Base-by-base conservation (phyloP, 495 filamentous ascomycete species). In the Stereocaulon alpinum region DNA sequence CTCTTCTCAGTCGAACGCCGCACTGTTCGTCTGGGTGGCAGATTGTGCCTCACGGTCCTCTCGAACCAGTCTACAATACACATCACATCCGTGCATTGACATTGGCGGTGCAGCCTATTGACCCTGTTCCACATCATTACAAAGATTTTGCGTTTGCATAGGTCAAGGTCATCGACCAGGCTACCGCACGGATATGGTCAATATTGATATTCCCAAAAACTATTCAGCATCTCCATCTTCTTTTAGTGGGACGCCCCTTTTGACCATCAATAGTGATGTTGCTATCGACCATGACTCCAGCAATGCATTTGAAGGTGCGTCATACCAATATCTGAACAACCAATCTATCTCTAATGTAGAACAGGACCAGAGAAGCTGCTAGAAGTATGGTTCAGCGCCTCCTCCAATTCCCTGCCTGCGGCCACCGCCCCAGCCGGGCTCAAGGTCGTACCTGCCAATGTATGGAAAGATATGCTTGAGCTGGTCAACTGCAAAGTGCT, bases 401-500 rank as follows among this genome's bases (percentile, higher is more conserved):
- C 86, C 65, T 76, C 91, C 22, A 76, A 78, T 62, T 57, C 84
- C 53, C 82, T 95, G 12, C 87, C 93, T 1, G 77, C 80, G 3
- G 77, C 80, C 40, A 82, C 84, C 24, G 81, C 80, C 56, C 85
- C 86, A 18, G 75, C 80, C 65, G 94, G 94, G 34, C 73, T 99
- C 67, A 99, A 97, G 76, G 83, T 82, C 7, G 91, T 99, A 32
- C 74, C 84, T 17, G 77, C 82, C 34, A 86, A 92, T 30, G 85
- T 82, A 56, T 99, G 94, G 94, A 92, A 93, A 74, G 85, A 85
- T 56, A 96, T 99, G 93, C 80, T 99, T 40, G 93, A 97, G 64
- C 77, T 95, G 60, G 94, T 99, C 74, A 92, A 95, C 68, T 99
- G 94, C 83, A 94, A 97, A 71, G 91, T 99, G 48, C 82, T 99